Evolutionary conservation across 2,329 filamentous ascomycete genomes (phyloP), one percentile per base, ranked within the genome.

Genomic region (Trichoderma endophyticum): DNA sequence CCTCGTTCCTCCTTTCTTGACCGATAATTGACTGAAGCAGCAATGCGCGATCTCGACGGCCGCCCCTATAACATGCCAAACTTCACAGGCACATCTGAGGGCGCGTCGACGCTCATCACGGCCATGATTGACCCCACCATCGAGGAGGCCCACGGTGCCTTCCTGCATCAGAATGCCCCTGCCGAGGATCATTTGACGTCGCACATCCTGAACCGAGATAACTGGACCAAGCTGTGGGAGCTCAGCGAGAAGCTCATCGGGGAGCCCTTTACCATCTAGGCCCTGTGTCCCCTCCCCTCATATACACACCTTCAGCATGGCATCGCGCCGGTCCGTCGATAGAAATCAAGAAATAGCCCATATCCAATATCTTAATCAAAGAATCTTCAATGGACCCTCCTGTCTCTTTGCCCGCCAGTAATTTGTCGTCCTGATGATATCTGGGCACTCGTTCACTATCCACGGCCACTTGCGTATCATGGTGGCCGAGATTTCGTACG

Each of bases 391-490:
- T 6, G 65, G 71, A 4, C 54, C 34, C 26, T 72, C 65, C 11
- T 21, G 21, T 12, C 71, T 60, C 43, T 14, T 51, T 18, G 15
- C 43, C 34, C 71, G 59, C 71, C 71, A 72, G 56, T 63, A 70
- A 18, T 72, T 70, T 4, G 65, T 70, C 57, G 71, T 54, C 12
- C 12, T 21, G 34, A 72, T 28, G 21, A 70, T 30, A n/a, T 69
- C 59, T 15, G 71, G 71, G 34, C 71, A 73, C 28, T 79, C 81
- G 1, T 70, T 73, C 1, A 83, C 51, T 15, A 84, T 63, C 77
- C 79, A 79, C 3, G 73, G 77, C 83, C 84, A 87, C 72, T 85
- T 86, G 30, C 77, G 76, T 9, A 83, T 72, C 73, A 88, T 86
- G 0, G 71, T 67, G 15, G 81, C 79, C 0, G 81, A 85, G 0